Evolutionary conservation across 228 moss, liverwort and hornwort genomes (phyloP), one percentile per base, ranked within the genome.

Genomic region (Sphagnum magellanicum): DNA sequence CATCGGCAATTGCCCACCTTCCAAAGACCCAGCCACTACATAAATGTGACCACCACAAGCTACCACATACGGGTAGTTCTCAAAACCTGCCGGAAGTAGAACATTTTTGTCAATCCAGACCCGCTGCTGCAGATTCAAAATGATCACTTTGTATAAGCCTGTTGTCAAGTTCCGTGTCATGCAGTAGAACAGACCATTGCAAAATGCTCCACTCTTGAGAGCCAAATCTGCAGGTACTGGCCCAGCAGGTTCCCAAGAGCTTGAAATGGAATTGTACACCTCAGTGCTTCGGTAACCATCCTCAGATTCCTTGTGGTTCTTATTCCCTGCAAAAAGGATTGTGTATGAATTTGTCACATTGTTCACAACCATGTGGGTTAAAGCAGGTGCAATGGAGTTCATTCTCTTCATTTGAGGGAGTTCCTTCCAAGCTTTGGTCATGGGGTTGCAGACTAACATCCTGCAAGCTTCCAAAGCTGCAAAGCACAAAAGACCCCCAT

Each of bases 401-500:
- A 58, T 50, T 32, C 32, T 32, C 49, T 68, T 53, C 68, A 80
- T 67, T 8, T 52, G 12, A 5, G 73, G 71, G 55, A 84, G 63
- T 67, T 75, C 78, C 59, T 68, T 78, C 84, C 84, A 84, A 17
- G 12, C 59, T 59, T 76, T 78, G 12, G 66, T 69, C 81, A 84
- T 84, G 52, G 84, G 81, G 51, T 84, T 84, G 51, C 84, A 84
- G 13, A 81, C 69, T 16, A 84, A 62, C 0, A 81, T 51, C 10
- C 75, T 73, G 12, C 74, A 63, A 3, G 69, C 84, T 60, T 80
- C 71, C 13, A 59, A 75, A 15, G 75, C 81, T 15, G 73, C 81
- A 6, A 84, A 84, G 55, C 84, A 78, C 6, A 84, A 70, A 61
- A 84, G 63, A 0, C 84, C 84, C 63, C 84, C 84, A 71, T 67